Evolutionary conservation across 805 yeast species (phyloP).

Genomic region (Pichia paraexigua): DNA sequence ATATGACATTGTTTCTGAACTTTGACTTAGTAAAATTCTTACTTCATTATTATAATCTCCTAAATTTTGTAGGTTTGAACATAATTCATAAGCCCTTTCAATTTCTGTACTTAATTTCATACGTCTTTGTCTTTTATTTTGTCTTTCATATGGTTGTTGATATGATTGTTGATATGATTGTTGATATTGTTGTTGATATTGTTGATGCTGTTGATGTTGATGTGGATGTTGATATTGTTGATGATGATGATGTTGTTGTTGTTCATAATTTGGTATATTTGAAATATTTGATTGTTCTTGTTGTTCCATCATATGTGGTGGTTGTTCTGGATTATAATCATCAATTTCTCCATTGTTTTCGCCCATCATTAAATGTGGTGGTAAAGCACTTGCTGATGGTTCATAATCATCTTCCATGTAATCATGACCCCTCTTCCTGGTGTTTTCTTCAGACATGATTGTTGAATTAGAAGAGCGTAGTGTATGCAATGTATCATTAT

Average conservation of each 20-base stretch:
- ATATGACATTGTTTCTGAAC: constrained; percentile 51
- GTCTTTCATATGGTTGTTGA: not conserved
- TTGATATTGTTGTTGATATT: not conserved
- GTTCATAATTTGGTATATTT: not conserved
- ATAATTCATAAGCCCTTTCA: constrained; percentile 38
- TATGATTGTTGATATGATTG: not conserved
- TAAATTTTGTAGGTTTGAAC: constrained; percentile 37
- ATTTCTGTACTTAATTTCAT: constrained; percentile 10
- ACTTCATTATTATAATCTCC: constrained; percentile 40
- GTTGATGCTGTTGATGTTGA: no score
- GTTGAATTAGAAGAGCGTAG: constrained; percentile 17
- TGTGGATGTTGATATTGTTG: not conserved
- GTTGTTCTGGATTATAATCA: constrained; percentile 1
- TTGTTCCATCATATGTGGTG: not conserved
- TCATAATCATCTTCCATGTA: constrained; percentile 11
- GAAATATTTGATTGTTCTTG: not conserved
- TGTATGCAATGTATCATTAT: no score
- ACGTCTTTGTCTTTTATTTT: constrained; percentile 8
- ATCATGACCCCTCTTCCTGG: constrained; percentile 12
- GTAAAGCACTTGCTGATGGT: not conserved
- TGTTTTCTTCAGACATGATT: constrained; percentile 18
- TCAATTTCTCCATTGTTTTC: not conserved
- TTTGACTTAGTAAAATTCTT: constrained; percentile 35
- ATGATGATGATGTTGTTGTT: not conserved
- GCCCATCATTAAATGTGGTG: constrained; percentile 5